These are phyloP conservation scores for Rehmannia glutinosa DNA, from an alignment of 257 asterid species.

Conservation along the genomic window DNA sequence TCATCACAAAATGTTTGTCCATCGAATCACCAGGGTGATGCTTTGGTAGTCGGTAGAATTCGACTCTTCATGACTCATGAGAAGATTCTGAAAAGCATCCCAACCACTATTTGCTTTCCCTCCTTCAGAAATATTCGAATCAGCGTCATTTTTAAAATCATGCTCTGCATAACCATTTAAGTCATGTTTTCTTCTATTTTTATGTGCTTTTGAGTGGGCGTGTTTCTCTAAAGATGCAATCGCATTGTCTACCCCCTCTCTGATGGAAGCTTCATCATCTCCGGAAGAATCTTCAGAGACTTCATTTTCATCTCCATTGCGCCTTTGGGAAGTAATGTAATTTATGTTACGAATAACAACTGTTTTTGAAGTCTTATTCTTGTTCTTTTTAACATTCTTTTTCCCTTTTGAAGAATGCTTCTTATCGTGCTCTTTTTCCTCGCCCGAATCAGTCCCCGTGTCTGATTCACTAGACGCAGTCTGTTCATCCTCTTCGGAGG, in stretches of 20 bases:
- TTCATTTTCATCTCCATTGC: constrained; percentile 49
- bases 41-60: constrained; percentile 19
- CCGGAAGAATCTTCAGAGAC: constrained; percentile 43
- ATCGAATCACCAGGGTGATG: constrained; percentile 23
- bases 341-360: constrained; percentile 87
- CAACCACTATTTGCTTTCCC: constrained; percentile 41
- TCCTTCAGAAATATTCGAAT: constrained; percentile 27
- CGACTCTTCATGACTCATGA: constrained; percentile 53
- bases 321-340: constrained; percentile 66
- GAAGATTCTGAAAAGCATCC: constrained; percentile 73
- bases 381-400: constrained; percentile 40
- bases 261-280: constrained; percentile 59
- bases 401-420: constrained; percentile 42
- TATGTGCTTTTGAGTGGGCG: constrained; percentile 29
- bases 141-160: constrained; percentile 16
- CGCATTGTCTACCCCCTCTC: constrained; percentile 60
- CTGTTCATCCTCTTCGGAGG: constrained; percentile 56
- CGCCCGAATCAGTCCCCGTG: constrained; percentile 37
- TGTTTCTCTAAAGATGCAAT: constrained; percentile 48
- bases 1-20: constrained; percentile 38
- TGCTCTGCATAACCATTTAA: constrained; percentile 28
- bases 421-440: constrained; percentile 33
- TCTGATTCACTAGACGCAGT: constrained; percentile 47
- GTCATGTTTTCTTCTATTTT: constrained; percentile 32
- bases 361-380: constrained; percentile 60